Evolutionary conservation across 345 rosid species (phyloP).

Genomic region (Turritis glabra): DNA sequence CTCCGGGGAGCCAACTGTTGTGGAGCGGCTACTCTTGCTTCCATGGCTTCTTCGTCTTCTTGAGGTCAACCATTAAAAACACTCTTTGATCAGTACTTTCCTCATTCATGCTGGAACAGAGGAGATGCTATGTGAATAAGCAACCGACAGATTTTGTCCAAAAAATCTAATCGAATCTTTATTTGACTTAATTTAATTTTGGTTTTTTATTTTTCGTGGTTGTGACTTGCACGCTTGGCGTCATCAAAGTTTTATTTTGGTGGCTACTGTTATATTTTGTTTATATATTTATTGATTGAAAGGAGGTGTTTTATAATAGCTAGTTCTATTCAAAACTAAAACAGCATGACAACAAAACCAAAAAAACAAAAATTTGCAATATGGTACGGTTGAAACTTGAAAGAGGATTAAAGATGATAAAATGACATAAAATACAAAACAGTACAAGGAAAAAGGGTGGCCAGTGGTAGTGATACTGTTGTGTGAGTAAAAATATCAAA

Average conservation of each 20-base stretch:
- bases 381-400: neutral
- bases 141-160: conserved; percentile 24
- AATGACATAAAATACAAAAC: no score
- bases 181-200: neutral
- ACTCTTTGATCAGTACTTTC: neutral
- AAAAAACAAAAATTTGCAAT: neutral
- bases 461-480: neutral
- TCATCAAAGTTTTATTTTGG: neutral
- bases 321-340: neutral
- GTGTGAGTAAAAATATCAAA: no score
- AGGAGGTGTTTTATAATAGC: neutral
- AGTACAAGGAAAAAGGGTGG: no score
- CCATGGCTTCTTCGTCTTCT: neutral
- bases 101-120: neutral
- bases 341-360: neutral
- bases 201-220: conserved; percentile 2
- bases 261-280: neutral
- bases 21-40: neutral
- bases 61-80: neutral
- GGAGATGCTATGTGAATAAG: neutral
- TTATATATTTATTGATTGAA: neutral
- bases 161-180: conserved; percentile 19
- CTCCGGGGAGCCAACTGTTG: neutral
- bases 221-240: conserved; percentile 8
- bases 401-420: neutral